Conservation (phyloP, 2,329 filamentous ascomycete species). For the Penicillium decumbens region DNA sequence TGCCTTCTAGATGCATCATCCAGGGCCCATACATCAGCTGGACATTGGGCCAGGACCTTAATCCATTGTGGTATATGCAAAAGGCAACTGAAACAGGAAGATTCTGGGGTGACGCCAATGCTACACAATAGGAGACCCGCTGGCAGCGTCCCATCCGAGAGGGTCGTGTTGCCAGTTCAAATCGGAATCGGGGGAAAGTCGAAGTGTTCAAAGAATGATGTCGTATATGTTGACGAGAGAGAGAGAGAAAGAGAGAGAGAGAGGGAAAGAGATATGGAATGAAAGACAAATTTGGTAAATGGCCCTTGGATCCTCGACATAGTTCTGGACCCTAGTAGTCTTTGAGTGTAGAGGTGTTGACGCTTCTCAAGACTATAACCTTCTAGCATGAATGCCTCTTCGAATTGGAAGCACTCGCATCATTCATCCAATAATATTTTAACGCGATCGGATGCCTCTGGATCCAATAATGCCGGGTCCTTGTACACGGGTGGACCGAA, state of each 20-base stretch:
- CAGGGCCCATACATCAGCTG: constrained; percentile 31
- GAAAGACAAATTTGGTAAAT: constrained; percentile 30
- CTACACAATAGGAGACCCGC: constrained; percentile 31
- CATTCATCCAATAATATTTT: constrained; percentile 22
- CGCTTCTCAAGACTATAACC: constrained; percentile 21
- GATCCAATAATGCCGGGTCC: neutral
- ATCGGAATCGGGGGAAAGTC: constrained; percentile 27
- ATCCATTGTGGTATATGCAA: neutral
- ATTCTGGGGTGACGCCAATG: constrained; percentile 21
- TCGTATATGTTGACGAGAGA: constrained; percentile 9
- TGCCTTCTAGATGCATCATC: constrained; percentile 32
- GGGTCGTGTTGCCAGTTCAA: constrained; percentile 23
- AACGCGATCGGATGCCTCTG: constrained; percentile 7
- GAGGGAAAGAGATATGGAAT: constrained; percentile 14
- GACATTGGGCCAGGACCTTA: constrained; percentile 1
- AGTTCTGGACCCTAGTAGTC: constrained; percentile 20
- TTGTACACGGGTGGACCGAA: neutral
- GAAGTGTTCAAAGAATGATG: constrained; percentile 28
- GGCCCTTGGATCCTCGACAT: constrained; percentile 23
- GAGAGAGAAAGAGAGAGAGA: constrained; percentile 6
- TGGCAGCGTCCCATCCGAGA: constrained; percentile 28
- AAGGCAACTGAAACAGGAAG: neutral
- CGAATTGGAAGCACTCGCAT: constrained; percentile 14
- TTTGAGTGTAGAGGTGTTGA: constrained; percentile 29
- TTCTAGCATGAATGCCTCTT: neutral